phyloP scores from a whole-genome alignment of 306 rosid genomes.

The Rosa chinensis region DNA sequence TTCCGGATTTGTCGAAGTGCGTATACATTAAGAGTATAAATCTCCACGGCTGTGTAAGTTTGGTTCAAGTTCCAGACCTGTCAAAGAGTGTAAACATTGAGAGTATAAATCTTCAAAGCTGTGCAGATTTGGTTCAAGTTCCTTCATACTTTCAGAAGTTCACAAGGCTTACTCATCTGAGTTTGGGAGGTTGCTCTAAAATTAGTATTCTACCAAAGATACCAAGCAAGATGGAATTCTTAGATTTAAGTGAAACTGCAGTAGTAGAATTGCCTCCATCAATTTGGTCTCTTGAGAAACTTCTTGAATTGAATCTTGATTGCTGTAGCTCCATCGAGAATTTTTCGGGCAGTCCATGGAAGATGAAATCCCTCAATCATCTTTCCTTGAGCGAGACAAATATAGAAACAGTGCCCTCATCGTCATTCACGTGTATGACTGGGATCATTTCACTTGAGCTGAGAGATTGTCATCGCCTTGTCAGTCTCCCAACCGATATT shows the following conservation, averaged over 20 bases:
- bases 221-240: neutral
- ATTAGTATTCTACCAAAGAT: too few species aligned
- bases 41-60: neutral
- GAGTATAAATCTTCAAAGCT: too few species aligned
- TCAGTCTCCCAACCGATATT: neutral
- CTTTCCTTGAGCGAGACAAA: neutral
- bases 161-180: neutral
- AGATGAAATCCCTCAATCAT: neutral
- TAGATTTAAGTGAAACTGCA: neutral
- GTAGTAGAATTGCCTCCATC: constrained; percentile 14
- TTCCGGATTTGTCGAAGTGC: too few species aligned
- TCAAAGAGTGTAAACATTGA: too few species aligned
- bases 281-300: neutral
- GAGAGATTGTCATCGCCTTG: neutral
- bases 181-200: too few species aligned
- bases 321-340: too few species aligned
- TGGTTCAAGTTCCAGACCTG: too few species aligned
- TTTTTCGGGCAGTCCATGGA: neutral
- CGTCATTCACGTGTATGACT: neutral
- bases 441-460: neutral
- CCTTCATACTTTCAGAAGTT: neutral
- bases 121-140: neutral
- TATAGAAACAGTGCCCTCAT: neutral
- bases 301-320: neutral
- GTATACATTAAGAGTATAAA: too few species aligned